Conservation (phyloP, 202 grass and related monocot genomes). For the Zoysia matrella region DNA sequence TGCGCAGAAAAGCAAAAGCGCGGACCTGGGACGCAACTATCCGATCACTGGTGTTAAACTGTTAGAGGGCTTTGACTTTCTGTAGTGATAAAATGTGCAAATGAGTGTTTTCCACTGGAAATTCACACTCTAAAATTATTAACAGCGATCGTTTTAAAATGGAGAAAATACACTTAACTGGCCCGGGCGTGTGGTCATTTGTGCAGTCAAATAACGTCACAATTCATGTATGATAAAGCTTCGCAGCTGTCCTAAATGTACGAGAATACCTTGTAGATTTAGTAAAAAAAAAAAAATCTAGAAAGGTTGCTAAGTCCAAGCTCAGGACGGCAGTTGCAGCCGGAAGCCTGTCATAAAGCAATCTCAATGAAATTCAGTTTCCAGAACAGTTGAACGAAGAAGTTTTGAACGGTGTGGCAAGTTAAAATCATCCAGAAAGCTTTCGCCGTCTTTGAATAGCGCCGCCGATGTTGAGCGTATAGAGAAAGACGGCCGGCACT, state of each 20-base stretch:
- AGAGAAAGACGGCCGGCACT: background rate
- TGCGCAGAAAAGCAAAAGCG: conserved; percentile 33
- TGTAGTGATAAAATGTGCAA: too few relatives aligned
- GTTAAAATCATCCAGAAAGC: background rate
- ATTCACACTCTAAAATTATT: too few relatives aligned
- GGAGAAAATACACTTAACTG: too few relatives aligned
- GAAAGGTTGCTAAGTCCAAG: too few relatives aligned
- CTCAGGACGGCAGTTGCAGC: background rate
- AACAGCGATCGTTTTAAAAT: too few relatives aligned
- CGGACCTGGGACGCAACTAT: conserved; percentile 26
- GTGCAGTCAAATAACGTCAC: too few relatives aligned
- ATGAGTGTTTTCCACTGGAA: too few relatives aligned
- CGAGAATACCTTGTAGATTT: background rate
- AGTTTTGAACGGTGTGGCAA: background rate
- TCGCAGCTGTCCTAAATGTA: too few relatives aligned
- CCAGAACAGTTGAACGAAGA: too few relatives aligned
- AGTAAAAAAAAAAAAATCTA: too few relatives aligned
- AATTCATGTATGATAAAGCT: too few relatives aligned
- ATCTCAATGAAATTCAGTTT: background rate
- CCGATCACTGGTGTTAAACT: background rate
- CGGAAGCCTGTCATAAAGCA: background rate
- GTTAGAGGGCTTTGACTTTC: conserved; percentile 18
- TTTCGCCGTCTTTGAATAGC: background rate
- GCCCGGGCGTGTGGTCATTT: too few relatives aligned
- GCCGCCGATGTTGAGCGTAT: background rate